phyloP scores from a whole-genome alignment of 2,329 filamentous ascomycete genomes.

The Monilinia fructigena region DNA sequence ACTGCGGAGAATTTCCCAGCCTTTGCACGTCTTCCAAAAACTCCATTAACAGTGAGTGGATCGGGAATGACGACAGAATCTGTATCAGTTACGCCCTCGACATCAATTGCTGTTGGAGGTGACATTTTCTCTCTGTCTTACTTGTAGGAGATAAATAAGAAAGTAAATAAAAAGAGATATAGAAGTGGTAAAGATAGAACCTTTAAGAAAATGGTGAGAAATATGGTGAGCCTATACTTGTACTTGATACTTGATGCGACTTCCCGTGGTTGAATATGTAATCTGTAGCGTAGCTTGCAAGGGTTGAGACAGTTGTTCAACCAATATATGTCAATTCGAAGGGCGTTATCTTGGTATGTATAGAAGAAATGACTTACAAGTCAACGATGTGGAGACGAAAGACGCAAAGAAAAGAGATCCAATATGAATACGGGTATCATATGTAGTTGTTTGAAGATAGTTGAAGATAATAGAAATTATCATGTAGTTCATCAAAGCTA shows the following conservation, averaged over 20 bases:
- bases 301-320: constrained; percentile 20
- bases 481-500: neutral
- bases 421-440: neutral
- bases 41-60: constrained; percentile 62
- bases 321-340: constrained; percentile 15
- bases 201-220: neutral
- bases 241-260: constrained; percentile 8
- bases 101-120: constrained; percentile 46
- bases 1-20: constrained; percentile 69
- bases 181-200: neutral
- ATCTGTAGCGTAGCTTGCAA: constrained; percentile 9
- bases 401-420: neutral
- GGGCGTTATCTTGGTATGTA: constrained; percentile 6
- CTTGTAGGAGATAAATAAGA: neutral
- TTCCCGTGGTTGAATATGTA: constrained; percentile 14
- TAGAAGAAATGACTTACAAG: constrained; percentile 11
- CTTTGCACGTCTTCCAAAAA: constrained; percentile 66
- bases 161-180: neutral
- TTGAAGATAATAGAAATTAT: neutral
- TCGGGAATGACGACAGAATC: constrained; percentile 34
- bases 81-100: constrained; percentile 48
- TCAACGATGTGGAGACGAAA: constrained; percentile 8
- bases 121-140: constrained; percentile 29
- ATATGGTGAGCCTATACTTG: constrained; percentile 6
- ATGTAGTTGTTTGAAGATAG: neutral